Base-by-base conservation (phyloP, 352 stramenopile genomes). In the Pythium folliculosum region DNA sequence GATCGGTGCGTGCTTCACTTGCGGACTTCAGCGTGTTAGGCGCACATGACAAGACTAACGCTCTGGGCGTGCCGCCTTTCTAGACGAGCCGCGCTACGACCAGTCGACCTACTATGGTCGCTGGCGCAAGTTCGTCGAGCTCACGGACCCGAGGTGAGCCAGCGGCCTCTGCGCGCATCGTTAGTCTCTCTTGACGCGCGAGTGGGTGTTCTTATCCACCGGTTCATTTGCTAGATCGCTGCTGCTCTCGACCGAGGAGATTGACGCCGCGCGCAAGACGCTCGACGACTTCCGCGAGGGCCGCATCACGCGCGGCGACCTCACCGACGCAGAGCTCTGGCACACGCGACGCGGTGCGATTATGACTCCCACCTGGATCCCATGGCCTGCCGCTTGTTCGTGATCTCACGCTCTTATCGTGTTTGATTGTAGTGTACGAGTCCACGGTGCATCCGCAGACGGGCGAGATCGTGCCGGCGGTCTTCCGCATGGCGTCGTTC, bases 81-180 rank as follows among this genome's bases (percentile, higher is more conserved):
- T 27, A 91, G 84, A 91, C 64, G 80, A 81, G 51, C 84, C 87
- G 35, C 78, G 82, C 60, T 91, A 94, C 65, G 89, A 96, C 65
- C 89, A 92, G 69, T 91, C 84, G 55, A 95, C 87, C 44, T 96
- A 96, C 75, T 77, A 79, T 54, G 89, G 89, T 49, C 84, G 89
- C 27, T 94, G 88, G 81, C 82, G 82, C 65, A 82, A 89, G 57
- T 96, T 96, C 72, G 77, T 85, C 17, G 88, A 95, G 73, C 80
- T 96, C 60, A 83, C 94, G 37, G 60, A 67, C 52, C 60, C 60
- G 88, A 82, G 43, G 87, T 87, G 16, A 88, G 77, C 73, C 5
- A 32, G 27, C 27, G 2, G 27, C 27, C 27, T 32, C 2, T 32
- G 27, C 27, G 27, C 27, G 27, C 5, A 2, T 32, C 27, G n/a